Evolutionary conservation across 1,284 basidiomycete species (phyloP).

Genomic region (Austropuccinia psidii): DNA sequence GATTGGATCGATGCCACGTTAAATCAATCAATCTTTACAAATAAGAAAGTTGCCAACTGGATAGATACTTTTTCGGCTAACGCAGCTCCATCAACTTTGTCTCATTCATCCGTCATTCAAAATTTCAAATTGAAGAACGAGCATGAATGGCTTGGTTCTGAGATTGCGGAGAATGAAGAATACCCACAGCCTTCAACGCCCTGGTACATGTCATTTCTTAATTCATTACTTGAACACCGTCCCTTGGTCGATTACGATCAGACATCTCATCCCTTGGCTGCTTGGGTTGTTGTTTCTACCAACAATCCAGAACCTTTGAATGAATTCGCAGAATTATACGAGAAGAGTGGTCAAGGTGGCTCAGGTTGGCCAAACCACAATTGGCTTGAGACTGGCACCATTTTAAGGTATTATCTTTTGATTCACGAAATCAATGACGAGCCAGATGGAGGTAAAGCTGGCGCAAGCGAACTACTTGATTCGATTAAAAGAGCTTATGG

Average conservation of each 20-base stretch:
- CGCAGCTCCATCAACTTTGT: not conserved
- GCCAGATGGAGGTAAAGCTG: conserved; percentile 4
- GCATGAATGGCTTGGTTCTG: conserved; percentile 7
- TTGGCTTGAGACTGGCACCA: conserved; percentile 41
- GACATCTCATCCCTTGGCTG: conserved; percentile 29
- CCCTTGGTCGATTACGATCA: conserved; percentile 4
- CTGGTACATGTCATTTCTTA: conserved; percentile 38
- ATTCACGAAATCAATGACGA: conserved; percentile 41
- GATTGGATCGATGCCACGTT: conserved; percentile 1
- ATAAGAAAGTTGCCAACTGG: conserved; percentile 1
- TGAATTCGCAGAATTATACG: conserved; percentile 43
- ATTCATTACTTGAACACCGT: not conserved
- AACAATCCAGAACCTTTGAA: conserved; percentile 44
- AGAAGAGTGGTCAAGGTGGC: conserved; percentile 36
- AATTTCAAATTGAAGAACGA: conserved; percentile 30
- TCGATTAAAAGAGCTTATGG: conserved; percentile 45
- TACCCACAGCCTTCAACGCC: conserved; percentile 34
- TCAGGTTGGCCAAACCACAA: conserved; percentile 35
- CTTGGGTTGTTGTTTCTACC: conserved; percentile 43
- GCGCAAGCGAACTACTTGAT: conserved; percentile 43
- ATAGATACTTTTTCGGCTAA: not conserved
- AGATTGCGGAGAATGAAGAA: not conserved
- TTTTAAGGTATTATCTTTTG: conserved; percentile 44
- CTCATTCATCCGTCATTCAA: conserved; percentile 30
- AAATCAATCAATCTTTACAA: conserved; percentile 4